Percentiles rank a stretch among this genome's conserved stretches.
These are phyloP conservation scores for Candida verbasci DNA, from an alignment of 805 yeast species.

Conservation along the genomic window DNA sequence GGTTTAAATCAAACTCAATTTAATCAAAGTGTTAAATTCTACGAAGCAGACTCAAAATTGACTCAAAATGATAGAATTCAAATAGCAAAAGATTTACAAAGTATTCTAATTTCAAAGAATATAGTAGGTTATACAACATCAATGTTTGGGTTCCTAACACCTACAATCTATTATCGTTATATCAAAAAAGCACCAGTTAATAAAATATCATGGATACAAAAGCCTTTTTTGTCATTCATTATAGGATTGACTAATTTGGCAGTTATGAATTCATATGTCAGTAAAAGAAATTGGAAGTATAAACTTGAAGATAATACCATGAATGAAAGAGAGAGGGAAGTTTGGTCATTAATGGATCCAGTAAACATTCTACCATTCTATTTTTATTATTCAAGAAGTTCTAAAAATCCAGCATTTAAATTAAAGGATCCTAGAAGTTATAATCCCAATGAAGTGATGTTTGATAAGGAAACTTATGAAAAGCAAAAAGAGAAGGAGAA, in stretches of 20 bases:
- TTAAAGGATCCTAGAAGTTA: constrained; percentile 52
- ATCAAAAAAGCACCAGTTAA: constrained; percentile 6
- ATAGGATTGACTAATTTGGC: constrained; percentile 25
- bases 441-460: constrained; percentile 4
- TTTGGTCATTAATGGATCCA: constrained; percentile 35
- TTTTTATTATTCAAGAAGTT: constrained; percentile 48
- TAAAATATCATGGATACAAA: constrained; percentile 15
- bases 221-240: constrained; percentile 30
- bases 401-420: constrained; percentile 46
- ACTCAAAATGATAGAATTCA: constrained; percentile 25
- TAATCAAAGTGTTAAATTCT: constrained; percentile 16
- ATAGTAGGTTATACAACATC: constrained; percentile 24
- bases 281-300: constrained; percentile 1
- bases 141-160: constrained; percentile 23
- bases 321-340: constrained; percentile 11
- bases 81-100: constrained; percentile 26
- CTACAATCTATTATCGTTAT: constrained; percentile 23
- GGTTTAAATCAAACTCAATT: constrained; percentile 3
- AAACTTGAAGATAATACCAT: neutral
- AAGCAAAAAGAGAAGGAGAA: constrained; percentile 21
- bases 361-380: constrained; percentile 33
- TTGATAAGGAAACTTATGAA: constrained; percentile 1
- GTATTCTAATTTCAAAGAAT: constrained; percentile 15
- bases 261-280: constrained; percentile 8
- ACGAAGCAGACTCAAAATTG: constrained; percentile 36